A percentile compares a stretch with the other conserved stretches of the same genome.
Conservation (phyloP, 78 protist genomes). For the Dictyostelium discoideum region dicty_2.7 NC_007089.4:1111501-1112000, state of each 20-base stretch:
- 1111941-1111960: neutral
- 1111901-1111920: neutral
- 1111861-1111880: neutral
- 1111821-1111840: neutral
- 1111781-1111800: neutral
- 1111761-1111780: neutral
- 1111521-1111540: neutral
- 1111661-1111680: neutral
- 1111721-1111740: neutral
- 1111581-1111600: neutral
- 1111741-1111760: neutral
- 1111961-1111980: neutral
- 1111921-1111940: neutral
- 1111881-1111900: neutral
- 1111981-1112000: neutral
- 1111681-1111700: neutral
- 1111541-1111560: neutral
- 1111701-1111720: neutral
- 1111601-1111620: neutral
- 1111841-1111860: neutral
- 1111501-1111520: neutral
- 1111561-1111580: neutral
- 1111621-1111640: neutral
- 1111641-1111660: neutral
- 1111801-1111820: neutral